Evolutionary conservation across 495 filamentous ascomycete genomes (phyloP).

Genomic region (Aspergillus cavernicola): DNA sequence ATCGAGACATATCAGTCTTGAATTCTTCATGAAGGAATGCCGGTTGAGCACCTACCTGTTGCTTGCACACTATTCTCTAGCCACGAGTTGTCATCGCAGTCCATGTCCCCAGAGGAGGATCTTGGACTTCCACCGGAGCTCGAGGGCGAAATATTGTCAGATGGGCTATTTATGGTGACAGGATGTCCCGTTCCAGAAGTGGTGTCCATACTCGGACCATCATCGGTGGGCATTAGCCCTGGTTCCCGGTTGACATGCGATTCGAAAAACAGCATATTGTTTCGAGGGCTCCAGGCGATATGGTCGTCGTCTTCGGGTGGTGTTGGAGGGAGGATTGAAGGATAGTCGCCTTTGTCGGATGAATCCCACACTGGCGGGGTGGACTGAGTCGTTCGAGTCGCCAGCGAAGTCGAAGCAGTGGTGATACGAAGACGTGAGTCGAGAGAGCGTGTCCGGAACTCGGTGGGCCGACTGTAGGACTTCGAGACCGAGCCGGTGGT

Average conservation of each 20-base stretch:
- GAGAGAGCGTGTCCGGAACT: slow-evolving; percentile 32
- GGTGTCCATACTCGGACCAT: slow-evolving; percentile 34
- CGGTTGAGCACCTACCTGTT: slow-evolving; percentile 36
- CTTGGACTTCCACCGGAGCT: slow-evolving; percentile 37
- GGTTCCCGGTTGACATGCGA: slow-evolving; percentile 26
- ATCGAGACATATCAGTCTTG: slow-evolving; percentile 12
- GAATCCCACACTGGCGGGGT: slow-evolving; percentile 29
- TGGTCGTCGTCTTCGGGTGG: slow-evolving; percentile 44
- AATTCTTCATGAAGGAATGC: background rate
- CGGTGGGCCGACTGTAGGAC: slow-evolving; percentile 20
- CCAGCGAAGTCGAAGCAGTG: slow-evolving; percentile 36
- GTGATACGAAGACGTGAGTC: slow-evolving; percentile 38
- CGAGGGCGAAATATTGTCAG: slow-evolving; percentile 34
- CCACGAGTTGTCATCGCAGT: slow-evolving; percentile 40
- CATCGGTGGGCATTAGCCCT: slow-evolving; percentile 33
- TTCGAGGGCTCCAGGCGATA: slow-evolving; percentile 37
- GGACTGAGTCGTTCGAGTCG: slow-evolving; percentile 23
- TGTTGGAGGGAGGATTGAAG: slow-evolving; percentile 36
- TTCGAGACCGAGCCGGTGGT: slow-evolving; percentile 29
- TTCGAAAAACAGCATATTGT: slow-evolving; percentile 35
- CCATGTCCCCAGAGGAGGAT: slow-evolving; percentile 38
- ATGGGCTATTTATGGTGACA: slow-evolving; percentile 33
- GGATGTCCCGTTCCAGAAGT: slow-evolving; percentile 23
- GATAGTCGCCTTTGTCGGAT: slow-evolving; percentile 31
- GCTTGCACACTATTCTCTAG: slow-evolving; percentile 42